Conservation (phyloP, 1,139 yeast species). For the Saccharomycopsis hybrid region DNA sequence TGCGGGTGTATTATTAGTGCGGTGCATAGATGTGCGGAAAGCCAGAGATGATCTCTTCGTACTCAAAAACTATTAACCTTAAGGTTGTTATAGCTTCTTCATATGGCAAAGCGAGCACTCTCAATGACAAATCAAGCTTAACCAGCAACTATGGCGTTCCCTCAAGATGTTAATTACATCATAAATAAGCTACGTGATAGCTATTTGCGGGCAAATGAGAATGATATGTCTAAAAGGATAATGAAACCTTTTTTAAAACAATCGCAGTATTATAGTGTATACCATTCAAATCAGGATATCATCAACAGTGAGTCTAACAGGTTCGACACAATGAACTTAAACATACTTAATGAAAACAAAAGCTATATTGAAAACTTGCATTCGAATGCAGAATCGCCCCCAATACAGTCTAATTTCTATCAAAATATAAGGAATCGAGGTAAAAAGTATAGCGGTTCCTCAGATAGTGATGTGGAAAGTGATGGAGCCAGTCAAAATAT, state of each 20-base stretch:
- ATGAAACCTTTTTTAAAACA: slow-evolving; percentile 18
- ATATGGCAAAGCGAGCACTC: too few relatives aligned
- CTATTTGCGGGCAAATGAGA: slow-evolving; percentile 10
- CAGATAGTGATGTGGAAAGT: slow-evolving; percentile 6
- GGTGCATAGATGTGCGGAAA: too few relatives aligned
- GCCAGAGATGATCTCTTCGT: too few relatives aligned
- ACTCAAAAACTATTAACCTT: too few relatives aligned
- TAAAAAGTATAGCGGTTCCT: slow-evolving; percentile 3
- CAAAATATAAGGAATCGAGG: slow-evolving; percentile 3
- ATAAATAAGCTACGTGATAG: slow-evolving; percentile 19
- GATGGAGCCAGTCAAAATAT: too few relatives aligned
- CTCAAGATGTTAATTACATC: slow-evolving; percentile 19
- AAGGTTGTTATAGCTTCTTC: too few relatives aligned
- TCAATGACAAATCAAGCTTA: too few relatives aligned
- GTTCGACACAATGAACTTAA: slow-evolving; percentile 10
- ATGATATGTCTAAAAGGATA: slow-evolving; percentile 14
- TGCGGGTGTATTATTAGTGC: too few relatives aligned
- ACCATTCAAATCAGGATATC: background rate
- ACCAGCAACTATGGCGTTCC: slow-evolving; percentile 21
- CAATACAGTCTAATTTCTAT: slow-evolving; percentile 19
- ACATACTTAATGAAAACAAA: slow-evolving; percentile 10
- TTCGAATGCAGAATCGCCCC: slow-evolving; percentile 19
- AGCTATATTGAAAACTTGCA: slow-evolving; percentile 8
- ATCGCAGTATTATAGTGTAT: slow-evolving; percentile 9
- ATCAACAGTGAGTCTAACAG: background rate